Evolutionary conservation across 179 eudicot species (phyloP), one percentile per base, ranked within the genome.

Genomic region (Gypsophila paniculata): DNA sequence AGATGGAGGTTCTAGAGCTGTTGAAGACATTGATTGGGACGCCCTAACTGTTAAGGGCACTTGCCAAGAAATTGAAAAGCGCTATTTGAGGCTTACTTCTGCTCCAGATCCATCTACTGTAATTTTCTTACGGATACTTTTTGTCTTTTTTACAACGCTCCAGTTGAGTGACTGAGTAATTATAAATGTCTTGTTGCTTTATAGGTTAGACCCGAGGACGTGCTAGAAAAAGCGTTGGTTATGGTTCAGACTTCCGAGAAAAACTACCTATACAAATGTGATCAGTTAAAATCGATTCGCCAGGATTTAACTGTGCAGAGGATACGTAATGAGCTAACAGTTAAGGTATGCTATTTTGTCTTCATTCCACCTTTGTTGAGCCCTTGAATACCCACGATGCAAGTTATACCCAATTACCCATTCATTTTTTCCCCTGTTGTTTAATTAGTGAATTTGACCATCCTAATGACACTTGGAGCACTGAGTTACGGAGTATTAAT

Each of bases 1-100:
- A 78, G 96, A 93, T 68, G 82, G 79, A 23, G 83, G 82, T 69
- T 79, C 87, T 76, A 83, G 86, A 77, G 97, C 97, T 73, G 98
- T 93, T 76, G 98, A 93, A 84, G 98, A 93, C 84, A 88, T 93
- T 73, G 98, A 91, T 62, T 93, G 96, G 98, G 96, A 89, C 77
- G 78, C 98, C 70, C 91, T 93, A 21, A 91, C 97, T 78, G 90
- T 93, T 74, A 93, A 84, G 82, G 98, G 98, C 54, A 93, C 97
- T 69, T 87, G 96, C 85, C 93, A 87, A 75, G 98, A 89, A 70
- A 88, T 91, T 78, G 98, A 93, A 82, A 93, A 93, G 74, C 91
- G 91, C 73, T 93, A 93, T 82, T 76, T 93, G 80, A 92, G 98
- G 62, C 96, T 93, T 66, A 93, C 98, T 70, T 89, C 98, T 75